These are phyloP conservation scores for Phytopythium montanum DNA, from an alignment of 352 stramenopile species.

Conservation along the genomic window DNA sequence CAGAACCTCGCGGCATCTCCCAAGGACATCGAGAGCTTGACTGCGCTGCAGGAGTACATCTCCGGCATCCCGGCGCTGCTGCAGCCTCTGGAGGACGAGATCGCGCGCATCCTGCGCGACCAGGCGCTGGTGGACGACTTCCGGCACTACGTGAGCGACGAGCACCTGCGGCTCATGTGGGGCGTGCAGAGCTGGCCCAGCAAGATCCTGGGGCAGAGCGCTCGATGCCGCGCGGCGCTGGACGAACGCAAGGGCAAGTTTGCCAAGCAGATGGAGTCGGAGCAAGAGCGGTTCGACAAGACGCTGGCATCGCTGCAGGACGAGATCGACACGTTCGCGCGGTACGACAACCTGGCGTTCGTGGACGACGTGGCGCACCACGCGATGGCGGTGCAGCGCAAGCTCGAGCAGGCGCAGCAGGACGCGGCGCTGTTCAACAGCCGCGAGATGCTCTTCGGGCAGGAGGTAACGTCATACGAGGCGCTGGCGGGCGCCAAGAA, in stretches of 20 bases:
- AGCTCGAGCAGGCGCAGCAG: constrained; percentile 87
- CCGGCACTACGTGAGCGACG: constrained; percentile 76
- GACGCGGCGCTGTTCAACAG: constrained; percentile 92
- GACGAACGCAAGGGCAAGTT: constrained; percentile 87
- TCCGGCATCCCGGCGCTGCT: constrained; percentile 60
- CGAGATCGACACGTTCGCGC: constrained; percentile 87
- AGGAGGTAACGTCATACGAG: constrained; percentile 89
- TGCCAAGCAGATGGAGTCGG: constrained; percentile 91
- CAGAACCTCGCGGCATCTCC: constrained; percentile 71
- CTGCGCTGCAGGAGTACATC: constrained; percentile 87
- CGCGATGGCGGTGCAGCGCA: constrained; percentile 81
- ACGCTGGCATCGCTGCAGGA: constrained; percentile 73
- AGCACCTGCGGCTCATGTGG: constrained; percentile 88
- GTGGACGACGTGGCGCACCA: constrained; percentile 88
- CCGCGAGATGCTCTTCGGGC: constrained; percentile 88
- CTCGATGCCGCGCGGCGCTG: constrained; percentile 68
- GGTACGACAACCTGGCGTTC: constrained; percentile 87
- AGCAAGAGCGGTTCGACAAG: constrained; percentile 92
- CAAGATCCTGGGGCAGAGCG: constrained; percentile 83
- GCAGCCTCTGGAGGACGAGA: constrained; percentile 78
- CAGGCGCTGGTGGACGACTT: constrained; percentile 84
- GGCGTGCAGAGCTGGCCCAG: constrained; percentile 87
- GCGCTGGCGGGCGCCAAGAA: constrained; percentile 85
- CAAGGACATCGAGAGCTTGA: constrained; percentile 91
- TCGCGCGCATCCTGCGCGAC: constrained; percentile 73